Conservation (phyloP, 148 eudicot species). For the Rhododendron ovatum region DNA sequence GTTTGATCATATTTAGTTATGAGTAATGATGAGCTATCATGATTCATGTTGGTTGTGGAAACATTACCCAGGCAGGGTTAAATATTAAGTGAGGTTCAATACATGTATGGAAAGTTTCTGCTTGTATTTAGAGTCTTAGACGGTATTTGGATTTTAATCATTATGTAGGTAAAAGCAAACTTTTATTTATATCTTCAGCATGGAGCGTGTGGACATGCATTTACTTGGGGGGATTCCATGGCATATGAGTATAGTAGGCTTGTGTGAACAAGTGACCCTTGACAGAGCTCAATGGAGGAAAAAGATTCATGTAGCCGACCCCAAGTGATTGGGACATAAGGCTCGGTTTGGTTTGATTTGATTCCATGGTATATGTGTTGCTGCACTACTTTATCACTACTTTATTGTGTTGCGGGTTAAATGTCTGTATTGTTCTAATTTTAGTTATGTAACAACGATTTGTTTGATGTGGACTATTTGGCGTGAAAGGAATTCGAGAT, state of each 20-base stretch:
- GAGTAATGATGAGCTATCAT: not conserved
- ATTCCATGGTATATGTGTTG: not conserved
- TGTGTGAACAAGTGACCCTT: too few species aligned
- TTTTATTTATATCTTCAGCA: not conserved
- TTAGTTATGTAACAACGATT: conserved; percentile 4
- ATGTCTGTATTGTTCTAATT: not conserved
- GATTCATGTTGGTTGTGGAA: not conserved
- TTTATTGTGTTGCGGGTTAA: not conserved
- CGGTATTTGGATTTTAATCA: not conserved
- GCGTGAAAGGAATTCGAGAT: too few species aligned
- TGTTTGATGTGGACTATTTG: not conserved
- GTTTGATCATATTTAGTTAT: not conserved
- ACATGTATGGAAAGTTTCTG: not conserved
- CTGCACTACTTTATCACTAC: not conserved
- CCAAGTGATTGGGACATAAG: too few species aligned
- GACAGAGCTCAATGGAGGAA: too few species aligned
- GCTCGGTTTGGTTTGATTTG: too few species aligned
- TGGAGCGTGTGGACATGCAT: not conserved
- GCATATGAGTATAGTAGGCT: not conserved
- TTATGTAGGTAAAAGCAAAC: not conserved
- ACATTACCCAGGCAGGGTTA: not conserved
- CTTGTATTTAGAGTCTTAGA: not conserved
- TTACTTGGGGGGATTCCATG: not conserved
- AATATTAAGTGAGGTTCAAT: not conserved
- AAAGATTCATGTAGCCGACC: too few species aligned